Evolutionary conservation across 192 early-diverging fungal species (phyloP).

Genomic region (Coemansia sp.): DNA sequence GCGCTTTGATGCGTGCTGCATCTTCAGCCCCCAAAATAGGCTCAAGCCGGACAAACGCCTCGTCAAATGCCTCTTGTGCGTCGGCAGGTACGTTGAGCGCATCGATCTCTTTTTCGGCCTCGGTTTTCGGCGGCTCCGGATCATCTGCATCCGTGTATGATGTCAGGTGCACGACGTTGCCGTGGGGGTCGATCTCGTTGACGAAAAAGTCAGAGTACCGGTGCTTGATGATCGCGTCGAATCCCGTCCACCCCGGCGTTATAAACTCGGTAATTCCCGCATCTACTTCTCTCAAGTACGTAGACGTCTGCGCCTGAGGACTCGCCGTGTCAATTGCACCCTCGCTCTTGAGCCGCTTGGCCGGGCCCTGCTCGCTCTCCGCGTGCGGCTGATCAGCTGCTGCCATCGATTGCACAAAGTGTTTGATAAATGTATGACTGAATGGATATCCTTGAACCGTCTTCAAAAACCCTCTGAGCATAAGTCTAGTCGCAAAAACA

Average conservation of each 20-base stretch:
- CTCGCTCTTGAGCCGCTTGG: conserved; percentile 30
- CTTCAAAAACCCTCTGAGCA: not conserved
- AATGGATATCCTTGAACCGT: not conserved
- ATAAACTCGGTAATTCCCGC: conserved; percentile 67
- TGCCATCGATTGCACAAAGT: not conserved
- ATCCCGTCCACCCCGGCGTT: conserved; percentile 33
- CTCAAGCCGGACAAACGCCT: conserved; percentile 26
- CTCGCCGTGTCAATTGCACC: not conserved
- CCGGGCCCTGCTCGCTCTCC: conserved; percentile 7
- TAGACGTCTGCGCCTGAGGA: not conserved
- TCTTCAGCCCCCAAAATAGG: conserved; percentile 29
- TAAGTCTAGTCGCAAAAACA: not conserved
- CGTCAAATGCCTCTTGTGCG: conserved; percentile 20
- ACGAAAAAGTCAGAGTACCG: conserved; percentile 91
- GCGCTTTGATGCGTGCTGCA: conserved; percentile 20
- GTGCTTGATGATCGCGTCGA: conserved; percentile 53
- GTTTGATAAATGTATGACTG: not conserved
- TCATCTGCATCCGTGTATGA: conserved; percentile 37
- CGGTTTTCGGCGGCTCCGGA: conserved; percentile 26
- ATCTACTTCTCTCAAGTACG: conserved; percentile 56
- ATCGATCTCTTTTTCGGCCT: conserved; percentile 32
- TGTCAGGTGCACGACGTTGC: conserved; percentile 69
- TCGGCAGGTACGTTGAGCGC: conserved; percentile 33
- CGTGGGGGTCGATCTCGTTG: conserved; percentile 78
- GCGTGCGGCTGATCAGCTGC: not conserved